Evolutionary conservation across 768 basidiomycete genomes (phyloP), one percentile per base, ranked within the genome.

Genomic region (Termitomyces sp.): DNA sequence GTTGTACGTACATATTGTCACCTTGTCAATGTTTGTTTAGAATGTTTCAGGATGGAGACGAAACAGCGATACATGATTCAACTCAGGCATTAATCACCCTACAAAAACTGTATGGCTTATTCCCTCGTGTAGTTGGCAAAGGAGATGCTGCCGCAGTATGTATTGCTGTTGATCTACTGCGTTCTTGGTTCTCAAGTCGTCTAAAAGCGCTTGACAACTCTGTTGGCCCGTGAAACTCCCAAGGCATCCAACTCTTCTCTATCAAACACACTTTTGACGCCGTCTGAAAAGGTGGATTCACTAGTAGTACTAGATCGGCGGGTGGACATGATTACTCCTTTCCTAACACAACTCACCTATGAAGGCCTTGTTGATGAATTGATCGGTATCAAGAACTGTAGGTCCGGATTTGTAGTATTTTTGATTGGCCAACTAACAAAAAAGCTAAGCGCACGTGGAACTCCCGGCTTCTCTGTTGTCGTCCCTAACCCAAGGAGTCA

Each of bases 311-410:
- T 99, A 54, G 97, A 99, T 68, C 85, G 97, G 45, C 84, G 86
- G 32, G 85, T 90, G 10, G 97, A 99, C 64, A 90, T 98, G 89
- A 85, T 98, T 56, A 97, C 97, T 0, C 94, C 97, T 1, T 76
- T 98, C 48, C 81, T 96, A 43, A 98, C 97, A 2, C 95, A 98
- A 64, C 75, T 98, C 53, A 99, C 97, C 0, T 98, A 98, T 61
- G 89, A 98, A 67, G 97, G 97, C 18, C 85, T 99, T 45, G 78
- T 98, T 32, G 97, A 98, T 65, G 97, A 99, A 68, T 73, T 93
- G 33, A 76, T 97, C 44, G 90, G 92, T 0, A 87, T 99, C 57
- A 89, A 82, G 68, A 94, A 97, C 64, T 89, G 95, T 93, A 63
- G 56, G 87, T 10, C 4, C 16, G n/a, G 45, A 23, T 52, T 15